A percentile compares a stretch with the other conserved stretches of the same genome.
Evolutionary conservation across 78 protist genomes (phyloP).

Genomic region (Cavenderia fasciculata): DNA sequence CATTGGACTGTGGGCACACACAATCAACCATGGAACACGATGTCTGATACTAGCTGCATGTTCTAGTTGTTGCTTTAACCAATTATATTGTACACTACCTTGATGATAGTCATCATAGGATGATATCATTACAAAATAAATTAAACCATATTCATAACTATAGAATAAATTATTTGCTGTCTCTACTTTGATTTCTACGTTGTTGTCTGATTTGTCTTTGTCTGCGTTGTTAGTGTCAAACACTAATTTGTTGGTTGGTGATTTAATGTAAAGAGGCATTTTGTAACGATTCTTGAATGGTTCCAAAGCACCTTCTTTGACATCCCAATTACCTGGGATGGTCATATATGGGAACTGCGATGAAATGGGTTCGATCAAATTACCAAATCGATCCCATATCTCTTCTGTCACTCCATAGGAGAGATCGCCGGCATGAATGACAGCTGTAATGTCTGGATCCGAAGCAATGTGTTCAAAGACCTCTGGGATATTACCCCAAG

Average conservation of each 20-base stretch:
- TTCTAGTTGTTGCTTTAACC: constrained; percentile 10
- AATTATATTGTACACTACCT: constrained; percentile 16
- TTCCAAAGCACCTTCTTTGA: constrained; percentile 27
- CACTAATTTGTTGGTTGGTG: background rate
- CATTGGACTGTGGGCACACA: constrained; percentile 37
- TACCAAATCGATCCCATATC: constrained; percentile 56
- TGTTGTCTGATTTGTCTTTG: background rate
- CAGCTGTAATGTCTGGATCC: background rate
- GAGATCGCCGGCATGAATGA: constrained; percentile 63
- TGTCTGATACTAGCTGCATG: background rate
- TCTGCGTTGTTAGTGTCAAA: background rate
- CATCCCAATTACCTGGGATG: constrained; percentile 69
- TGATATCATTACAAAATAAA: constrained; percentile 47
- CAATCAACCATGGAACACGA: constrained; percentile 36
- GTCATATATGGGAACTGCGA: constrained; percentile 25
- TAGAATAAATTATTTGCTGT: constrained; percentile 2
- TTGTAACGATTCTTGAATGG: constrained; percentile 27
- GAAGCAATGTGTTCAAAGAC: background rate
- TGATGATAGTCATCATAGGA: constrained; percentile 34
- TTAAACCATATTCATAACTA: constrained; percentile 7
- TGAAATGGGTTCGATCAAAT: constrained; percentile 25
- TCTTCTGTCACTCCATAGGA: constrained; percentile 37
- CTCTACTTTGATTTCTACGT: background rate
- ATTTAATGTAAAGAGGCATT: constrained; percentile 41
- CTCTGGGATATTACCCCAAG: constrained; percentile 18